phyloP scores from a whole-genome alignment of 202 grass and related monocot genomes.

The Carex sylvatica region DNA sequence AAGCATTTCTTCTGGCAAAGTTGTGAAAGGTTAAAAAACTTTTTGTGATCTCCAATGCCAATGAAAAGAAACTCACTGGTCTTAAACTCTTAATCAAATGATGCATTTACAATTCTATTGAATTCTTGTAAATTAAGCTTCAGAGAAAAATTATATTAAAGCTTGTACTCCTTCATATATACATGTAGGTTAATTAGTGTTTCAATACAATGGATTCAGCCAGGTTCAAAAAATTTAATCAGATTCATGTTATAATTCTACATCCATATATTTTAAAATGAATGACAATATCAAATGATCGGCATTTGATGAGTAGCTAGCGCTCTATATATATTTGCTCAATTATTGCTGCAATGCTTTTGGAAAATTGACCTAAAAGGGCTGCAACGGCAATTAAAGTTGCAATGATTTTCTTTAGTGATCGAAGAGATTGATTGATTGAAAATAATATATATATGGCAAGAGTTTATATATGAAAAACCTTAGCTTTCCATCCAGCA shows the following conservation, averaged over 20 bases:
- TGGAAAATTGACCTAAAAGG: slow-evolving; percentile 1
- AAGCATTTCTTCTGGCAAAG: neutral
- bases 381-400: neutral
- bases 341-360: neutral
- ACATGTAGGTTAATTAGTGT: neutral
- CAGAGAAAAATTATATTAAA: no score
- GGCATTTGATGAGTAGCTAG: neutral
- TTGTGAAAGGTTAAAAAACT: neutral
- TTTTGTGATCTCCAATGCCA: no score
- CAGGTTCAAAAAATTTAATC: neutral
- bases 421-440: slow-evolving; percentile 12
- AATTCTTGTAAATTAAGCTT: no score
- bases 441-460: no score
- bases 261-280: neutral
- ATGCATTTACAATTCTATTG: neutral
- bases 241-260: neutral
- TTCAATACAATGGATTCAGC: neutral
- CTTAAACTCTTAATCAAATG: neutral
- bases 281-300: neutral
- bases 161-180: no score
- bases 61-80: no score
- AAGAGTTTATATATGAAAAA: neutral
- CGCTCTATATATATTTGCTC: neutral
- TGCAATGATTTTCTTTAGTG: slow-evolving; percentile 2
- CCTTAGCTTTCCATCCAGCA: neutral